Percentiles rank a stretch among this genome's conserved stretches.
phyloP scores from a whole-genome alignment of 345 rosid species.

The Chamaenerion angustifolium region DNA sequence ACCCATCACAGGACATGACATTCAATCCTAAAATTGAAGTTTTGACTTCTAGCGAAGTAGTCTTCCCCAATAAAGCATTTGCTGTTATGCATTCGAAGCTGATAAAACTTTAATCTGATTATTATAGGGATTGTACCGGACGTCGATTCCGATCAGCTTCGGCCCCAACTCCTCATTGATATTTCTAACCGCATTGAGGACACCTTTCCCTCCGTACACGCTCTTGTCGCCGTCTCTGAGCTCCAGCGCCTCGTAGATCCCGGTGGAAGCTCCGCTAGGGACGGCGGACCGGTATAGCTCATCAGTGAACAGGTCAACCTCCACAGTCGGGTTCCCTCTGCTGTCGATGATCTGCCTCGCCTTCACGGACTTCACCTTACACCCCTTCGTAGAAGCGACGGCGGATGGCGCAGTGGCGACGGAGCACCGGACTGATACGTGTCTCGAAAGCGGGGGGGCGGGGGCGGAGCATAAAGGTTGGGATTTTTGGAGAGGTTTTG shows the following conservation, averaged over 20 bases:
- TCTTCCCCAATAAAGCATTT: too few species aligned
- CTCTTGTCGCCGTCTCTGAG: constrained; percentile 83
- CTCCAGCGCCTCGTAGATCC: constrained; percentile 93
- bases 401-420: constrained; percentile 21
- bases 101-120: too few species aligned
- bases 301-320: constrained; percentile 87
- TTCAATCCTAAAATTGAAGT: too few species aligned
- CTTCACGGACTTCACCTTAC: constrained; percentile 58
- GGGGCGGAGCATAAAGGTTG: constrained; percentile 16
- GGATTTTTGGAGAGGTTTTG: constrained; percentile 14
- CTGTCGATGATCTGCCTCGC: constrained; percentile 99
- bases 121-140: constrained; percentile 31
- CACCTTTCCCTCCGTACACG: constrained; percentile 91
- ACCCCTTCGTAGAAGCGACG: constrained; percentile 17
- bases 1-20: too few species aligned
- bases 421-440: constrained; percentile 39
- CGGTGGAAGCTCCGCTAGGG: constrained; percentile 97
- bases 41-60: too few species aligned
- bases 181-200: constrained; percentile 57
- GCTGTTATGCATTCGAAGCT: too few species aligned
- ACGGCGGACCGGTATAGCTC: constrained; percentile 80
- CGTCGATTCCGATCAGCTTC: constrained; percentile 81
- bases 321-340: constrained; percentile 93
- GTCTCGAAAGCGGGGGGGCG: constrained; percentile 16
- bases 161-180: constrained; percentile 68